Evolutionary conservation across 2,329 filamentous ascomycete species (phyloP).

Genomic region (Ophidiomyces ophidiicola): DNA sequence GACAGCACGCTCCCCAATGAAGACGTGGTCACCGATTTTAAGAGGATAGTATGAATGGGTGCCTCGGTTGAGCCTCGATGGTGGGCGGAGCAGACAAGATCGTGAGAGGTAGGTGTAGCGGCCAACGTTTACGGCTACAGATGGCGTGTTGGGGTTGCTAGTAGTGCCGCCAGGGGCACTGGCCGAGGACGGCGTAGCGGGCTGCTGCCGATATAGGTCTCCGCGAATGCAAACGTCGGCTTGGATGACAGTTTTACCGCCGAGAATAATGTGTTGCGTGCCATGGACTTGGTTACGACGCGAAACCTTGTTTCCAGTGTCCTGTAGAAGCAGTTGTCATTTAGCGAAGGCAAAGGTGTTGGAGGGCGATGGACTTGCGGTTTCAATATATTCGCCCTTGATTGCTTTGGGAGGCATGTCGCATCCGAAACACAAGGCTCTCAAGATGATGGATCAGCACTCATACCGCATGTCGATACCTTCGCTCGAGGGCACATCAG

Average conservation of each 20-base stretch:
- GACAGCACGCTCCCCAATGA: conserved; percentile 61
- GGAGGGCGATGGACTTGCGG: conserved; percentile 44
- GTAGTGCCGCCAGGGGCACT: conserved; percentile 18
- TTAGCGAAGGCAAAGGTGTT: conserved; percentile 2
- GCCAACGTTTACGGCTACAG: conserved; percentile 64
- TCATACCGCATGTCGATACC: too few species aligned
- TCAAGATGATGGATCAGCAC: too few species aligned
- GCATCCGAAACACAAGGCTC: too few species aligned
- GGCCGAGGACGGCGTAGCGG: conserved; percentile 25
- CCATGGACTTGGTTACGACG: conserved; percentile 83
- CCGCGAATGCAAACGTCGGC: conserved; percentile 88
- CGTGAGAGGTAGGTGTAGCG: conserved; percentile 81
- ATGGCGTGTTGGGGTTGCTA: conserved; percentile 22
- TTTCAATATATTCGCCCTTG: conserved; percentile 95
- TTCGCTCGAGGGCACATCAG: too few species aligned
- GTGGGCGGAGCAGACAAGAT: conserved; percentile 67
- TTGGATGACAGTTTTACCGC: conserved; percentile 91
- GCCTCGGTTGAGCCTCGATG: conserved; percentile 69
- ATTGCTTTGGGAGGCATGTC: conserved; percentile 63
- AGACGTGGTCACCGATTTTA: conserved; percentile 89
- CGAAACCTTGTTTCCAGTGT: conserved; percentile 96
- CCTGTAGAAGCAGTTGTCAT: conserved; percentile 41
- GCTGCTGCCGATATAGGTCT: conserved; percentile 56
- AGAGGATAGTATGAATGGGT: conserved; percentile 57
- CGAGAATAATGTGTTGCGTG: conserved; percentile 94